Evolutionary conservation across 2,329 filamentous ascomycete genomes (phyloP).

Genomic region (Fusarium graminum): DNA sequence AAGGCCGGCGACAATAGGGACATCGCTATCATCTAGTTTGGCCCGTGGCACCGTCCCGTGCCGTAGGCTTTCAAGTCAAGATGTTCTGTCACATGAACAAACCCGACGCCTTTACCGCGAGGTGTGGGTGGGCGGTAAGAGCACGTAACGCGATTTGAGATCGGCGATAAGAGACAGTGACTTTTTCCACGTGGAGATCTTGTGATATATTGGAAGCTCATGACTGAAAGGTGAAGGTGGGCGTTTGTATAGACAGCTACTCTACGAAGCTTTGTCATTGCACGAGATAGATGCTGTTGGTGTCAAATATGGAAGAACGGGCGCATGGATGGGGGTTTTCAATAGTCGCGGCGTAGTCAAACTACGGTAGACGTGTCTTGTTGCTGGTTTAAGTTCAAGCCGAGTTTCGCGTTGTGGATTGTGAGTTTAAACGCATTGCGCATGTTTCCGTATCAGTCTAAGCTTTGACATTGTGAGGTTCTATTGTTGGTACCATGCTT

Average conservation of each 20-base stretch:
- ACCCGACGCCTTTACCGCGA: conserved; percentile 35
- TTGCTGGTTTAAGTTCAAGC: conserved; percentile 16
- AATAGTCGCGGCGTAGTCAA: conserved; percentile 5
- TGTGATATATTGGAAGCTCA: conserved; percentile 12
- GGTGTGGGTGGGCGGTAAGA: conserved; percentile 29
- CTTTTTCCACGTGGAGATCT: conserved; percentile 6
- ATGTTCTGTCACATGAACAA: conserved; percentile 30
- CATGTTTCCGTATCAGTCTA: neutral
- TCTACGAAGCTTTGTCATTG: conserved; percentile 8
- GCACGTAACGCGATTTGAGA: conserved; percentile 9
- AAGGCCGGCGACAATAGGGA: conserved; percentile 33
- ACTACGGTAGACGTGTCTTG: conserved; percentile 5
- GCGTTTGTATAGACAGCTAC: conserved; percentile 13
- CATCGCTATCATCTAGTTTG: conserved; percentile 29
- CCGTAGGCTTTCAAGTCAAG: conserved; percentile 24
- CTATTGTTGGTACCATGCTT: neutral
- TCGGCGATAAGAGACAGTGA: conserved; percentile 29
- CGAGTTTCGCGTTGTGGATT: conserved; percentile 14
- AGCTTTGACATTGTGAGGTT: conserved; percentile 9
- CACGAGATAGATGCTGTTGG: neutral
- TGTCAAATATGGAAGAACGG: conserved; percentile 12
- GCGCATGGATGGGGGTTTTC: conserved; percentile 16
- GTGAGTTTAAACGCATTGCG: neutral
- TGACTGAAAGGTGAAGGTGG: conserved; percentile 4
- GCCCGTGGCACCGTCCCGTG: conserved; percentile 41